phyloP scores from a whole-genome alignment of 2,329 filamentous ascomycete genomes.

The Trichoderma sp. region DNA sequence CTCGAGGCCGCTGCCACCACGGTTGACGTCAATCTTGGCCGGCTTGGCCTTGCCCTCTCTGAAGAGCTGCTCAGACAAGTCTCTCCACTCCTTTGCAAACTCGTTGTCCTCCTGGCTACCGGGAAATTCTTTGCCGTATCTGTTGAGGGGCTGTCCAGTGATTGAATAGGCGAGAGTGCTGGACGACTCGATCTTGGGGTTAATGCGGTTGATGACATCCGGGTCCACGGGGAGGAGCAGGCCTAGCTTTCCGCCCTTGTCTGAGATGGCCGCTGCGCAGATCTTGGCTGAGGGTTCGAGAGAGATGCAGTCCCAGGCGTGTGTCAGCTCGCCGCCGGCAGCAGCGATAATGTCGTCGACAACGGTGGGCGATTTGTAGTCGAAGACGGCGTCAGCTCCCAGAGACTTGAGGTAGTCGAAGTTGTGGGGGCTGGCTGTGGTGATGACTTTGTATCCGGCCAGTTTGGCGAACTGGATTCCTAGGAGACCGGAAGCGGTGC shows the following conservation, averaged over 20 bases:
- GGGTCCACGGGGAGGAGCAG: slow-evolving; percentile 39
- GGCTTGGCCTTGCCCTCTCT: slow-evolving; percentile 40
- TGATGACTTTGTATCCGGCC: slow-evolving; percentile 42
- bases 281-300: slow-evolving; percentile 26
- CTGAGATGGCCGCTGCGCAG: slow-evolving; percentile 34
- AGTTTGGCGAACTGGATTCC: slow-evolving; percentile 47
- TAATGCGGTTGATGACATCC: slow-evolving; percentile 30
- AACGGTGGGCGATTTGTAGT: slow-evolving; percentile 41
- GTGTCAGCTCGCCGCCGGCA: slow-evolving; percentile 23
- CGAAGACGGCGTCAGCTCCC: slow-evolving; percentile 49
- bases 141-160: slow-evolving; percentile 38
- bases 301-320: slow-evolving; percentile 18
- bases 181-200: slow-evolving; percentile 36
- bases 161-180: slow-evolving; percentile 44
- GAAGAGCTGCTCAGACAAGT: slow-evolving; percentile 36
- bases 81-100: slow-evolving; percentile 42
- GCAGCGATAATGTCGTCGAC: slow-evolving; percentile 30
- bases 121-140: slow-evolving; percentile 27
- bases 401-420: slow-evolving; percentile 40
- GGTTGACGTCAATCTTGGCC: slow-evolving; percentile 33
- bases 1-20: slow-evolving; percentile 24
- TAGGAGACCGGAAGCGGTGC: slow-evolving; percentile 58
- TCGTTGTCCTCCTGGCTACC: slow-evolving; percentile 34
- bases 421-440: slow-evolving; percentile 43
- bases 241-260: slow-evolving; percentile 40